phyloP scores from a whole-genome alignment of 768 basidiomycete species.

The Coprinopsis sp. region DNA sequence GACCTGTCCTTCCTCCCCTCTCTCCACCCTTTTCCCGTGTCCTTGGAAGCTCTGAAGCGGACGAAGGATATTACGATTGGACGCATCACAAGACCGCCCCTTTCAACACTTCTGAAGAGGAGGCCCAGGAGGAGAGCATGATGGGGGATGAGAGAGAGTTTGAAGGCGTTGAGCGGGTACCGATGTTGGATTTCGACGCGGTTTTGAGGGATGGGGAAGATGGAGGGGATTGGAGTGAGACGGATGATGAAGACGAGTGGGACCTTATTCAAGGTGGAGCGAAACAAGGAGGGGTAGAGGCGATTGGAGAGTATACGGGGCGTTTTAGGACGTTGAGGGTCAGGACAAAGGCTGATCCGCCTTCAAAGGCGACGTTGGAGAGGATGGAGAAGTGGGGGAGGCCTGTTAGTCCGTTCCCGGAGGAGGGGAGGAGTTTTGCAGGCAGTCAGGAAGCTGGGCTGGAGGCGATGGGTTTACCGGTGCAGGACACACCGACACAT shows the following conservation, averaged over 20 bases:
- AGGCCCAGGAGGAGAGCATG: conserved; percentile 22
- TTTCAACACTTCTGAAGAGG: conserved; percentile 7
- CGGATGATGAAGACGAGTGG: conserved; percentile 25
- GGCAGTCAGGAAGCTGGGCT: not conserved
- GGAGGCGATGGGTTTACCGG: not conserved
- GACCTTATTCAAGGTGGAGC: conserved; percentile 10
- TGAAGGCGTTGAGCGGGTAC: conserved; percentile 23
- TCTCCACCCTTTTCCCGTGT: conserved; percentile 10
- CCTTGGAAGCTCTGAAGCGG: conserved; percentile 14
- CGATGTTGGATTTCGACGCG: conserved; percentile 24
- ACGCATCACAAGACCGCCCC: conserved; percentile 14
- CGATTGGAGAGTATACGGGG: conserved; percentile 65
- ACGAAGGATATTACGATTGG: conserved; percentile 15
- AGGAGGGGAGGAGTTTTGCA: conserved; percentile 9
- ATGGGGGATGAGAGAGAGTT: conserved; percentile 27
- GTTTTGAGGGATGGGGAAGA: conserved; percentile 17
- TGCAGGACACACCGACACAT: not conserved
- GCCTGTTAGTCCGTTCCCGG: conserved; percentile 66
- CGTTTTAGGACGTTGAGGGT: conserved; percentile 51
- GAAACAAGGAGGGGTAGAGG: conserved; percentile 27
- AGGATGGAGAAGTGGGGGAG: conserved; percentile 61
- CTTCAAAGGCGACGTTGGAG: conserved; percentile 47
- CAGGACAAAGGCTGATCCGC: conserved; percentile 62
- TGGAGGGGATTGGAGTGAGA: conserved; percentile 31
- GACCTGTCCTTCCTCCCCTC: conserved; percentile 22